Evolutionary conservation across 2,329 filamentous ascomycete genomes (phyloP), one percentile per base, ranked within the genome.

Genomic region (Diplocarpon mali): DNA sequence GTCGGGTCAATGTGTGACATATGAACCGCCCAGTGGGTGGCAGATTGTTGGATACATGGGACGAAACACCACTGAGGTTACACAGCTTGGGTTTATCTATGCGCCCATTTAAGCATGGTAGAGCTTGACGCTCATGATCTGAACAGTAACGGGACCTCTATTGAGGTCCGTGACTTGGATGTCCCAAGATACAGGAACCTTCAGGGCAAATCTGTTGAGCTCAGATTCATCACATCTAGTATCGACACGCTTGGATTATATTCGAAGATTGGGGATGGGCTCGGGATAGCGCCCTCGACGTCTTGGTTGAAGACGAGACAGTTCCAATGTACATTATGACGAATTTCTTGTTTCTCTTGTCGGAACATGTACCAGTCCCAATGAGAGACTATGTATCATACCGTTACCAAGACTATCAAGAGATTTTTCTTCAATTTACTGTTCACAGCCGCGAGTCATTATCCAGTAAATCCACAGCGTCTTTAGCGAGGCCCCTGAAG

Each of bases 41-140:
- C 67, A 67, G 41, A 69, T 76, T 55, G 67, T 72, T n/a, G 73
- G 73, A 3, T 75, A 69, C 51, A 54, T 69, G 42, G 72, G 73
- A 13, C 67, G 71, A 54, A 62, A 56, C 47, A 75, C 72, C 0
- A 71, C 75, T 46, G 73, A 77, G 60, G 54, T 79, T 36, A 75
- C 78, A 57, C 68, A 71, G 57, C 54, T 78, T 31, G 73, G 60
- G 0, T 69, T 73, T 48, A 58, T 71, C 24, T 72, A 68, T 48
- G 68, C 65, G 14, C 65, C 65, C 13, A 61, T 64, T 55, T 69
- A 61, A 47, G 7, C 12, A 16, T 24, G 27, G 13, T 30, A 29
- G 14, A 28, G 12, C 14, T 30, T 3, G 5, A 27, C 6, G 20
- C 11, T 11, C 29, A 20, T 38, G 36, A 13, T 38, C n/a, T n/a